Evolutionary conservation across 495 filamentous ascomycete genomes (phyloP).

Genomic region (Hypoxylon trugodes): DNA sequence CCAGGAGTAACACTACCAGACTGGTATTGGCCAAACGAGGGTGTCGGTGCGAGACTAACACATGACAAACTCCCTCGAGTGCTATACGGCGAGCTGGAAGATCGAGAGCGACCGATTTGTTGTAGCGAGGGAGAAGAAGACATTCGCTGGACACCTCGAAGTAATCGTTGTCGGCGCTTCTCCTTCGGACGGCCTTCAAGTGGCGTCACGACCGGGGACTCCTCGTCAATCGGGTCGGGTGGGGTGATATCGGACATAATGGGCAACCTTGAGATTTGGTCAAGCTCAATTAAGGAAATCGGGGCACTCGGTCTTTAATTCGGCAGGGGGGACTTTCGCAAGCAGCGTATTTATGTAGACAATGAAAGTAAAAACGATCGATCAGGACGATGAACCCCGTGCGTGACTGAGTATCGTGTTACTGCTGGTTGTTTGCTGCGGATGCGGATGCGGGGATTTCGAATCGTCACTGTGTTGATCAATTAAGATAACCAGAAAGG

Average conservation of each 20-base stretch:
- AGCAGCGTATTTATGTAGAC: not conserved
- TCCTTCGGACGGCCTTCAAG: slow-evolving; percentile 67
- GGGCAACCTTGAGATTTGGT: not conserved
- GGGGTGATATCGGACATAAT: slow-evolving; percentile 26
- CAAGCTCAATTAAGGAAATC: slow-evolving; percentile 1
- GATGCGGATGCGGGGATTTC: slow-evolving; percentile 22
- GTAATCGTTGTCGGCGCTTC: slow-evolving; percentile 75
- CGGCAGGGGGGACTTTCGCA: not conserved
- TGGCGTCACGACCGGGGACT: slow-evolving; percentile 22
- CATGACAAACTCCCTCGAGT: slow-evolving; percentile 73
- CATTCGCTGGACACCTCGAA: slow-evolving; percentile 85
- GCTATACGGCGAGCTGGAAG: slow-evolving; percentile 70
- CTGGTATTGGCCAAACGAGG: slow-evolving; percentile 56
- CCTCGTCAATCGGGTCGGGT: slow-evolving; percentile 33
- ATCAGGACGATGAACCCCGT: not conserved
- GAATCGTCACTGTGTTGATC: slow-evolving; percentile 23
- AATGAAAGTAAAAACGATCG: slow-evolving; percentile 21
- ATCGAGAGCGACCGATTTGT: slow-evolving; percentile 69
- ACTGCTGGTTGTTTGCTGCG: slow-evolving; percentile 17
- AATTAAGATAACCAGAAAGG: slow-evolving; percentile 26
- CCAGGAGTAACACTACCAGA: slow-evolving; percentile 57
- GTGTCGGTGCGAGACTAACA: slow-evolving; percentile 74
- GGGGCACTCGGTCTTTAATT: not conserved
- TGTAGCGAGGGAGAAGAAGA: slow-evolving; percentile 83
- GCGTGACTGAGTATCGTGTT: not conserved